Base-by-base conservation (phyloP, 2,329 filamentous ascomycete species). In the Claviceps purpurea region DNA sequence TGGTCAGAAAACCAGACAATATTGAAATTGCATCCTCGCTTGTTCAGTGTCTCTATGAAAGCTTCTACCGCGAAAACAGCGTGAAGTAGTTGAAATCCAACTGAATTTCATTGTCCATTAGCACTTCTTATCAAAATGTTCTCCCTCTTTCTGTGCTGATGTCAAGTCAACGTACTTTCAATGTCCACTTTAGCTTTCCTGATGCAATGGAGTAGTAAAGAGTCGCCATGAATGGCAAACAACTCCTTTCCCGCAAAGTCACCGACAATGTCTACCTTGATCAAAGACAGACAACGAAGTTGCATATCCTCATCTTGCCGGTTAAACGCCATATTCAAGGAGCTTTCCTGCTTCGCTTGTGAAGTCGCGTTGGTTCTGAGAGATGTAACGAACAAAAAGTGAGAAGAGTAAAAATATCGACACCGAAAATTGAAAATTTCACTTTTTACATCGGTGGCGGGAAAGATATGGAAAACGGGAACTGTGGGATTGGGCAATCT, bases 171-270 rank as follows among this genome's bases (percentile, higher is more conserved):
- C 40, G 40, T 42, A 42, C 40, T 42, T 22, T 13, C 20, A 57
- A 86, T 85, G 60, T 89, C 81, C 42, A 89, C 75, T 22, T 75
- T 71, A 11, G 74, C 69, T 56, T 84, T 73, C n/a, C 70, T 67
- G 47, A 89, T 77, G 59, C 77, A 83, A 53, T 85, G 68, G 6
- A 79, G 68, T 11, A 89, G 68, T n/a, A 89, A 65, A 0, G 84
- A 84, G 59, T 90, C 84, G 34, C 85, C 85, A 56, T 89, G 83
- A 34, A 89, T 75, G 22, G 84, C 69, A 62, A 89, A 89, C 11
- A 84, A 72, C 61, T 88, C 85, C 54, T 79, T 79, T 22, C 86
- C 85, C 3, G 83, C 84, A 65, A 86, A 89, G 61, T 89, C 86
- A 42, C 85, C 84, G 4, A 89, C 78, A 2, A 89, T 74, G 58